Evolutionary conservation across 495 filamentous ascomycete genomes (phyloP).

Genomic region (Hyaloscypha hepaticicola): DNA sequence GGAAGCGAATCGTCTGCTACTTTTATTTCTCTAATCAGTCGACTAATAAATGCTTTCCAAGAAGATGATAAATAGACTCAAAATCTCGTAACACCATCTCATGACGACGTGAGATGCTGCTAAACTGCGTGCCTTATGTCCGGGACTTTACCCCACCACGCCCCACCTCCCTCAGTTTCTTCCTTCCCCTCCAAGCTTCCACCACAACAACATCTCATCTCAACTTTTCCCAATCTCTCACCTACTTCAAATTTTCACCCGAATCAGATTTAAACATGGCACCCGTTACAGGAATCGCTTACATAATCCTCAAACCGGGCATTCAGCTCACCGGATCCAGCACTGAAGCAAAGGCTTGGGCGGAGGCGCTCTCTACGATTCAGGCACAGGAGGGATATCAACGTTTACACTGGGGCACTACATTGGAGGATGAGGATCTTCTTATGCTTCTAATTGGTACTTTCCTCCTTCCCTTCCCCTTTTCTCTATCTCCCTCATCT

Average conservation of each 20-base stretch:
- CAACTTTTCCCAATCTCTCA: not conserved
- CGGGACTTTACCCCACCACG: too few species aligned
- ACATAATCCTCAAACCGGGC: slow-evolving; percentile 19
- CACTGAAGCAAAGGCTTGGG: slow-evolving; percentile 10
- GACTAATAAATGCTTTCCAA: too few species aligned
- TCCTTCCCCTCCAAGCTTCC: too few species aligned
- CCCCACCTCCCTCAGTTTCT: too few species aligned
- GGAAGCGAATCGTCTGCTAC: too few species aligned
- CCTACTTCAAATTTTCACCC: not conserved
- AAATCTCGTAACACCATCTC: too few species aligned
- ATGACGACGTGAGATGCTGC: too few species aligned
- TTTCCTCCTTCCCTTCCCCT: not conserved
- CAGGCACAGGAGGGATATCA: slow-evolving; percentile 12
- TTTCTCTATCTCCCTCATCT: not conserved
- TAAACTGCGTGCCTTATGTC: too few species aligned
- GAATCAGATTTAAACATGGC: not conserved
- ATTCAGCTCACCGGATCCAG: slow-evolving; percentile 4
- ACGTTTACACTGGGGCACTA: slow-evolving; percentile 7
- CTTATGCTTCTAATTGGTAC: slow-evolving; percentile 22
- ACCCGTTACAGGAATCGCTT: slow-evolving; percentile 9
- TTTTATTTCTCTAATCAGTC: too few species aligned
- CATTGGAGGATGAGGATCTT: slow-evolving; percentile 9
- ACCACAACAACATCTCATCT: not conserved
- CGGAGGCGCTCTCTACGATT: slow-evolving; percentile 12
- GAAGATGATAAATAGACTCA: too few species aligned